Evolutionary conservation across 441 rosid genomes (phyloP), one percentile per base, ranked within the genome.

Genomic region (Adansonia grandidieri): DNA sequence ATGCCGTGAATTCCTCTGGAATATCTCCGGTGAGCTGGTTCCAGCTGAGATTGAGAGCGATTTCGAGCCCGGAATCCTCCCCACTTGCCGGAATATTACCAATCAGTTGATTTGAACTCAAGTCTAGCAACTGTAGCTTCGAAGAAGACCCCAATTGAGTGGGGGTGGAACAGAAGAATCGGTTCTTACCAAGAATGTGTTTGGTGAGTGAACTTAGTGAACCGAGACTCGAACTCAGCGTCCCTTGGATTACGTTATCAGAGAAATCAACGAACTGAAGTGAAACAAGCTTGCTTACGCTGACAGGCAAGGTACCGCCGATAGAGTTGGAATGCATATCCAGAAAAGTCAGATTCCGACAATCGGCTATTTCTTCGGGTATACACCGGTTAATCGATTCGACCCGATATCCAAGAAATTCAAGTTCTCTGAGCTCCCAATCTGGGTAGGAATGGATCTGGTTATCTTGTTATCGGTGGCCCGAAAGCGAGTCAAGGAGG

Each of bases 21-120:
- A 93, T 86, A 61, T 77, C 66, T n/a, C 97, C 91, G 79, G 84
- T 73, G 20, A 95, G 86, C 6, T 83, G 85, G 80, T 95, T 95
- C 74, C 88, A 86, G 92, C 98, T 93, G 65, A 95, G 87, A 79
- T 95, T 95, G 51, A 95, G 85, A 51, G 92, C 88, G 6, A 95
- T 95, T 74, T 91, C 95, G 28, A 95, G 86, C 3, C 83, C n/a
- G 93, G 90, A 67, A 95, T 87, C 79, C 79, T 82, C 13, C 95
- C 96, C 28, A 66, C 82, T 92, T 2, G 86, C 77, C 32, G 98
- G 96, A 64, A 92, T 88, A 17, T 77, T 82, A 74, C 91, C 91
- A 0, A 85, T 80, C 9, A 92, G 67, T 74, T 75, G 83, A 79
- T 91, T 91, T 77, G 81, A 76, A 60, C 96, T 87, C 71, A 90